Evolutionary conservation across 495 filamentous ascomycete species (phyloP), one percentile per base, ranked within the genome.

Genomic region (Hypoxylon subgilvum): DNA sequence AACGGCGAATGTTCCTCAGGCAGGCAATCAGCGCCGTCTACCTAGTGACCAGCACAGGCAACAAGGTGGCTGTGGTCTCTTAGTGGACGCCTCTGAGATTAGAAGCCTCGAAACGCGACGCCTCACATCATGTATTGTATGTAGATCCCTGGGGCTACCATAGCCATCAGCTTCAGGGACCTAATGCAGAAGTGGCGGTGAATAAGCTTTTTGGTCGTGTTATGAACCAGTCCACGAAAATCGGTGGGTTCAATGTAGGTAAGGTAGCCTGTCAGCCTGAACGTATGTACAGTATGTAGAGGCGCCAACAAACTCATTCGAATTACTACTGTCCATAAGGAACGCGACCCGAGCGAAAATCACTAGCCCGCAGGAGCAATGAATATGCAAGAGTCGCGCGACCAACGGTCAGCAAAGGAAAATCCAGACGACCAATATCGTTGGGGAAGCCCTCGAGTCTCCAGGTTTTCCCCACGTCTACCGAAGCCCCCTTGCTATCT

Each of bases 401-500:
- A 52, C 42, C 41, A 27, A 27, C 34, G 45, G 50, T 64, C 46
- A 58, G 54, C 54, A 55, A 53, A 51, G 36, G 19, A 28, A 2
- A 50, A 38, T 49, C 43, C 12, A 46, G 43, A 30, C n/a, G n/a
- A n/a, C 39, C 25, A 40, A 64, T 25, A 54, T 52, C 44, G 53
- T 53, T 57, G 53, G 53, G 31, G 28, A 27, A 48, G 22, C 12
- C 28, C 39, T 56, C 18, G 8, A 19, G 14, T 54, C 62, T 65
- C 61, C 61, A 56, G 61, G 56, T 59, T 65, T 65, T 65, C 56
- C 56, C 61, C 56, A 60, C 61, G 55, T 25, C 28, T 8, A 36
- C 16, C 21, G 18, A 6, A 2, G 47, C 17, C 45, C 46, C 47
- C 51, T 60, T 56, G 45, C 30, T 45, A 21, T 18, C 30, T 9